Evolutionary conservation across 2,329 filamentous ascomycete genomes (phyloP).

Genomic region (Trematosphaeria pertusa): DNA sequence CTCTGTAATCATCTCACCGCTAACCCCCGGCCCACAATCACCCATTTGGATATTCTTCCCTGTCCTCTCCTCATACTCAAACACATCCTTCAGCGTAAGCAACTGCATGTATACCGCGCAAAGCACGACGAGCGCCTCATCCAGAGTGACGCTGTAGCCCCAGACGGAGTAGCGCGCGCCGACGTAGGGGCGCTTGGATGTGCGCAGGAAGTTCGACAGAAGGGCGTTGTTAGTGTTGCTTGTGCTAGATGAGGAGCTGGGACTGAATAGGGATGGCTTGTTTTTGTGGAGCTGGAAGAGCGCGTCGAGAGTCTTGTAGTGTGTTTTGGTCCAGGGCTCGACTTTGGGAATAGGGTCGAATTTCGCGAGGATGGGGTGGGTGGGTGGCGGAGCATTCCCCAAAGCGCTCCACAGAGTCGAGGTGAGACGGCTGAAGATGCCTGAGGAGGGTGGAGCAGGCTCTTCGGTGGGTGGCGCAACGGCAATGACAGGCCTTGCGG

Average conservation of each 20-base stretch:
- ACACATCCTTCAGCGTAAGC: conserved; percentile 31
- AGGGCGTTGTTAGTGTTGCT: conserved; percentile 35
- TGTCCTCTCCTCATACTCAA: conserved; percentile 32
- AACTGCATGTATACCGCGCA: conserved; percentile 44
- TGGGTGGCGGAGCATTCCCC: conserved; percentile 10
- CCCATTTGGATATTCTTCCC: conserved; percentile 38
- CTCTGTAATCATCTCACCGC: conserved; percentile 29
- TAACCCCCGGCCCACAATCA: conserved; percentile 30
- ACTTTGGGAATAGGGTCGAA: conserved; percentile 39
- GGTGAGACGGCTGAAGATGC: conserved; percentile 29
- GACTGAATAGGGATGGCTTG: conserved; percentile 39
- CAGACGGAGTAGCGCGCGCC: conserved; percentile 39
- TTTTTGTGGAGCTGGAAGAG: conserved; percentile 44
- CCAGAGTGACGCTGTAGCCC: conserved; percentile 46
- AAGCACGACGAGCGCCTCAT: conserved; percentile 39
- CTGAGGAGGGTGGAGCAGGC: conserved; percentile 14
- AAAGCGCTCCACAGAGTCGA: conserved; percentile 25
- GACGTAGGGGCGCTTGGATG: conserved; percentile 30
- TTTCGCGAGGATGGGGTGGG: conserved; percentile 36
- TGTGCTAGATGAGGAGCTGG: conserved; percentile 27
- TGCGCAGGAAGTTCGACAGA: conserved; percentile 31
- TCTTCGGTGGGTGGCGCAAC: conserved; percentile 10
- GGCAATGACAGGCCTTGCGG: not conserved
- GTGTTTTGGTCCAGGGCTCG: conserved; percentile 50
- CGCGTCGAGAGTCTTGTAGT: conserved; percentile 47